These are phyloP conservation scores for Closterium sp. DNA, from an alignment of 139 green algal genomes.

Conservation along the genomic window DNA sequence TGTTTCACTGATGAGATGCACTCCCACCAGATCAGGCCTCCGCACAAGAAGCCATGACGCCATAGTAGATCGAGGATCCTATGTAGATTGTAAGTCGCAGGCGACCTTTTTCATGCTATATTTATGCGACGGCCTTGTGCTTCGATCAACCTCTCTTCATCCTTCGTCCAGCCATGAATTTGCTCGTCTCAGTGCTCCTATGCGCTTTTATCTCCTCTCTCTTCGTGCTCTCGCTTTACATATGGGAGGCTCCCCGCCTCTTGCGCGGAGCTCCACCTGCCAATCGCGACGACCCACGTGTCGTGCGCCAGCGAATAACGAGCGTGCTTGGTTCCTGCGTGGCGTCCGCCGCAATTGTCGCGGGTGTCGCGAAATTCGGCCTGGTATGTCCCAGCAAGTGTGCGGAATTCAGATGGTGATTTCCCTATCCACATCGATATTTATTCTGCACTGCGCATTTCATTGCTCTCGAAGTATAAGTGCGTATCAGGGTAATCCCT, in stretches of 20 bases:
- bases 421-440: too few species aligned
- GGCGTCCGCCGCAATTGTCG: not conserved
- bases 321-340: not conserved
- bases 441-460: too few species aligned
- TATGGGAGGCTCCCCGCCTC: not conserved
- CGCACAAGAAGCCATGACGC: too few species aligned
- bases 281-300: not conserved
- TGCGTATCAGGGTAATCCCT: too few species aligned
- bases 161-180: not conserved
- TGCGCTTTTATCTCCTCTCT: not conserved
- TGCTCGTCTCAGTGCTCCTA: not conserved
- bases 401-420: not conserved
- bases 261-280: not conserved
- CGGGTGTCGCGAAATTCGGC: not conserved
- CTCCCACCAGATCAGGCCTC: too few species aligned
- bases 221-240: not conserved
- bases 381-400: not conserved
- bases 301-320: not conserved
- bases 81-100: not conserved
- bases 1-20: too few species aligned
- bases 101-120: too few species aligned
- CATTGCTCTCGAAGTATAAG: too few species aligned
- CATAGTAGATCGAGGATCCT: too few species aligned
- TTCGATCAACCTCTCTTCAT: not conserved
- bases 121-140: not conserved